A percentile compares a stretch with the other conserved stretches of the same genome.
phyloP scores from a whole-genome alignment of 148 eudicot genomes.

The Chenopodium album region DNA sequence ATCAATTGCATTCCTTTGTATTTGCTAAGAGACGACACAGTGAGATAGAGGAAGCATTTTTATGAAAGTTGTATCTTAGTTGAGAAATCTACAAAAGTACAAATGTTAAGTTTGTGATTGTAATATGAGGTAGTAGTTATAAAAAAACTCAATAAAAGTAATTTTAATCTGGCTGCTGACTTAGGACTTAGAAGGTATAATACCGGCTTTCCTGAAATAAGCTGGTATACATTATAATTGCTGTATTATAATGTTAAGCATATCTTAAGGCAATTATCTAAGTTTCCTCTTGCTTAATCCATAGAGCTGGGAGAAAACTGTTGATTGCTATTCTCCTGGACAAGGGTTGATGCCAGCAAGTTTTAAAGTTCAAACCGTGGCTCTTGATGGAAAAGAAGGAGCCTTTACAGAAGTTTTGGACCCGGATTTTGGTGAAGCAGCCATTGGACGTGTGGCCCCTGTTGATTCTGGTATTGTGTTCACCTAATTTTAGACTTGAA shows the following conservation, averaged over 20 bases:
- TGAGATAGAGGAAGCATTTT: not conserved
- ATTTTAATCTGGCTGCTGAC: not conserved
- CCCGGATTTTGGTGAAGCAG: slow-evolving; percentile 98
- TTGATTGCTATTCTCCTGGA: slow-evolving; percentile 88
- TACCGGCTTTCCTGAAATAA: too few species aligned
- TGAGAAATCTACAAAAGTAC: not conserved
- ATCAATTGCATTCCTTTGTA: not conserved
- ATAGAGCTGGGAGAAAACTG: slow-evolving; percentile 95
- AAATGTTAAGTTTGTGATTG: not conserved
- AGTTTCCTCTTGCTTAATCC: slow-evolving; percentile 1
- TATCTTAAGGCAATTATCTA: not conserved
- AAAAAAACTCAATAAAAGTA: too few species aligned
- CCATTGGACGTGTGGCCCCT: slow-evolving; percentile 94
- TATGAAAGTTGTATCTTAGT: not conserved
- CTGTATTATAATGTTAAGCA: not conserved
- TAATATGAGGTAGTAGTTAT: not conserved
- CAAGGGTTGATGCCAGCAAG: slow-evolving; percentile 98
- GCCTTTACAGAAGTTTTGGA: slow-evolving; percentile 77
- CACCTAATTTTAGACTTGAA: not conserved
- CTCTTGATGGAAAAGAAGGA: slow-evolving; percentile 63
- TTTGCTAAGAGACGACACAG: not conserved
- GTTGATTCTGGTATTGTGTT: slow-evolving; percentile 77
- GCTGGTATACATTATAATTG: not conserved
- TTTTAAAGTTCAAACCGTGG: slow-evolving; percentile 63
- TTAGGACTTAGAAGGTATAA: too few species aligned